Conservation (phyloP, 257 asterid species). For the Capsicum pubescens region DNA sequence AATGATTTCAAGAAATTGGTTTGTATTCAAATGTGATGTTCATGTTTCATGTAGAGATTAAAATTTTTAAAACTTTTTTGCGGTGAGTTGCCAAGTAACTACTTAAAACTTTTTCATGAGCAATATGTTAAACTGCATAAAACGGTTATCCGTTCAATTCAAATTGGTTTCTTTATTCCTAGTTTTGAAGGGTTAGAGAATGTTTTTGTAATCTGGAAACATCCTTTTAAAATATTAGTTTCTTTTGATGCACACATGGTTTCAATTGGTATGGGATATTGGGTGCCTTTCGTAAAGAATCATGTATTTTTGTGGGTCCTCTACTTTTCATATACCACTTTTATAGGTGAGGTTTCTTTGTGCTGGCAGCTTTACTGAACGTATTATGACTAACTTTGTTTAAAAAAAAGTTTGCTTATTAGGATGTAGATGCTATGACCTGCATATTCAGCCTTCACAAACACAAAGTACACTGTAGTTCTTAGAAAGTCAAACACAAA, state of each 20-base stretch:
- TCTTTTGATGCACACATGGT: background rate
- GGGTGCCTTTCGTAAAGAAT: slow-evolving; percentile 5
- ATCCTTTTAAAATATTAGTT: background rate
- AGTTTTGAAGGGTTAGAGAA: slow-evolving; percentile 8
- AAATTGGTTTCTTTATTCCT: background rate
- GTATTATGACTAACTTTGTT: background rate
- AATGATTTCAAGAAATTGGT: slow-evolving; percentile 14
- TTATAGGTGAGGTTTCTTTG: background rate
- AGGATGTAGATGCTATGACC: background rate
- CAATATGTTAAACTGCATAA: slow-evolving; percentile 1
- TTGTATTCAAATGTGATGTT: background rate
- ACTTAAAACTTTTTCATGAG: background rate
- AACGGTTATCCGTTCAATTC: background rate
- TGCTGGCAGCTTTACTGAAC: background rate
- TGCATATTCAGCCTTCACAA: background rate
- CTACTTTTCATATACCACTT: background rate
- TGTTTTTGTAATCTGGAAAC: background rate
- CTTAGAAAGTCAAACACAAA: slow-evolving; percentile 10
- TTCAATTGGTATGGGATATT: background rate
- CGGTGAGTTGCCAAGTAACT: background rate
- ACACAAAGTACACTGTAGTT: background rate
- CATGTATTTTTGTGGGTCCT: background rate
- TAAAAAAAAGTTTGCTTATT: background rate
- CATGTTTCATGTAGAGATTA: background rate
- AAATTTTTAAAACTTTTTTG: background rate